Evolutionary conservation across 257 asterid genomes (phyloP).

Genomic region (Hygrophila difformis): DNA sequence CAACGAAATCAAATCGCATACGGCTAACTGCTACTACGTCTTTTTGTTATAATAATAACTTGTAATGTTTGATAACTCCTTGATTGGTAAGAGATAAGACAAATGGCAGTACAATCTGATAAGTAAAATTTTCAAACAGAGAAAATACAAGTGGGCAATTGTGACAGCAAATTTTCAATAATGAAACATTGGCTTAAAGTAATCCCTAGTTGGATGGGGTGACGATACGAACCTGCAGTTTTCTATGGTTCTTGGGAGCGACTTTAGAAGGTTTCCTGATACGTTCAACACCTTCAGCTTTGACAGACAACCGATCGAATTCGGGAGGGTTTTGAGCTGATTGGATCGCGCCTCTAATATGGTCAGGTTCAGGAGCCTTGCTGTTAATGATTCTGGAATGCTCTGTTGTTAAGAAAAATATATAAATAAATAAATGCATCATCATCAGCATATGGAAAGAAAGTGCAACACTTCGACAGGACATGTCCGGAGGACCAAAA

Average conservation of each 20-base stretch:
- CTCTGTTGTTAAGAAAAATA: conserved; percentile 33
- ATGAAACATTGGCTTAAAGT: background rate
- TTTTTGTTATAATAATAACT: no score
- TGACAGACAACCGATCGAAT: conserved; percentile 79
- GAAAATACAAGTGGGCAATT: background rate
- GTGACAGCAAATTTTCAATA: background rate
- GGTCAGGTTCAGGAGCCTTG: conserved; percentile 63
- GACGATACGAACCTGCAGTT: conserved; percentile 57
- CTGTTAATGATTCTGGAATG: conserved; percentile 79
- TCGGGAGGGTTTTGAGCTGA: conserved; percentile 70
- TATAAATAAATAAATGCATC: no score
- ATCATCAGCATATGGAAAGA: no score
- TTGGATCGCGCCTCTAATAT: conserved; percentile 68
- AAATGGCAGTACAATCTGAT: no score
- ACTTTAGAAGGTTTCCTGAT: conserved; percentile 62
- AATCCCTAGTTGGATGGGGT: background rate
- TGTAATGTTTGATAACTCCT: no score
- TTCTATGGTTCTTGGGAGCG: conserved; percentile 65
- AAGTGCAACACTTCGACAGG: no score
- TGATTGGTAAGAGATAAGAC: no score
- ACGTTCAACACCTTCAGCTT: conserved; percentile 70
- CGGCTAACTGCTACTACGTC: no score
- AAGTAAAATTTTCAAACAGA: no score
- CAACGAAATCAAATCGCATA: no score
- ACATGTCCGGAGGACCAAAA: no score